Evolutionary conservation across 352 stramenopile species (phyloP).

Genomic region (Phytopythium boreale): DNA sequence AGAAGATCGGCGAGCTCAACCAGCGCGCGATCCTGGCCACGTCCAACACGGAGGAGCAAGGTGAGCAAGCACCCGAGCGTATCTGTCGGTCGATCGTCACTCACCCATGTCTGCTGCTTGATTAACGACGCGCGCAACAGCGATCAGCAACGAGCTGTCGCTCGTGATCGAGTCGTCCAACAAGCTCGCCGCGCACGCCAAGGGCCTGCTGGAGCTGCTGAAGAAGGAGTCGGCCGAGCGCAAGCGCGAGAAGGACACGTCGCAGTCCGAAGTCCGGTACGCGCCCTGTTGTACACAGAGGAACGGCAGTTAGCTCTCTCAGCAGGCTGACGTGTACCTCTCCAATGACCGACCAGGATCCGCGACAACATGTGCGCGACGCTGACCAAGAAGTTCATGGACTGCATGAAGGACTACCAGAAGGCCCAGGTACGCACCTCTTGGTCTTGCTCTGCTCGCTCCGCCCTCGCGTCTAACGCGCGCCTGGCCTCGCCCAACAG

Average conservation of each 20-base stretch:
- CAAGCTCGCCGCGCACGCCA: constrained; percentile 88
- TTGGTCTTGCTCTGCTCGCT: neutral
- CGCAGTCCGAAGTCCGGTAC: constrained; percentile 65
- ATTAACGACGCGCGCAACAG: constrained; percentile 12
- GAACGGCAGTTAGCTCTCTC: no score
- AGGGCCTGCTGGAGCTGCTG: constrained; percentile 81
- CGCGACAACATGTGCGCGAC: constrained; percentile 97
- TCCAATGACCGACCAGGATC: no score
- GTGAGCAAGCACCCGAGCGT: constrained; percentile 19
- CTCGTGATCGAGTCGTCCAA: constrained; percentile 93
- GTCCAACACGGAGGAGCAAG: constrained; percentile 90
- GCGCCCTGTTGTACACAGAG: neutral
- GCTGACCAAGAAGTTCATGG: constrained; percentile 97
- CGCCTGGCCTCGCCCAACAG: constrained; percentile 36
- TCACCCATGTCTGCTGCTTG: neutral
- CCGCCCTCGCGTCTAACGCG: neutral
- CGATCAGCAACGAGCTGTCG: constrained; percentile 89
- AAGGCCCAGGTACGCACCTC: constrained; percentile 49
- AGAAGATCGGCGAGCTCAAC: constrained; percentile 92
- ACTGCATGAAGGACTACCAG: constrained; percentile 99
- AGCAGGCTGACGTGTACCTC: no score
- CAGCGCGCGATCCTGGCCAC: constrained; percentile 92
- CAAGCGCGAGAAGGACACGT: constrained; percentile 87
- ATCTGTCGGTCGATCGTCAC: neutral
- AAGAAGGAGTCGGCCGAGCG: constrained; percentile 95